Conservation (phyloP, 257 asterid genomes). For the Forsythia suspensa region DNA sequence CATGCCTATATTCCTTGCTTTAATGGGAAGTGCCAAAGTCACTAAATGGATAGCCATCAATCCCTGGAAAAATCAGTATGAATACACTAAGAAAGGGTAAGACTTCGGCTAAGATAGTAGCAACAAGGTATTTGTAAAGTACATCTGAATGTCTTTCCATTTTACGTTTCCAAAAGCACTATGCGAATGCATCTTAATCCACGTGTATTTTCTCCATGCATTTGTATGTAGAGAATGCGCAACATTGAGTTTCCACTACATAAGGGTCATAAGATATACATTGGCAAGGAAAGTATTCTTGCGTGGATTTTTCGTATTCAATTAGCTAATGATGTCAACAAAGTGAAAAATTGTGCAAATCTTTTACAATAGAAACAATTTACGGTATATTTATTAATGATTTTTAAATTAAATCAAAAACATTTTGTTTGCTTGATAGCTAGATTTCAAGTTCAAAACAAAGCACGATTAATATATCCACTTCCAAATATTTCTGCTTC, state of each 20-base stretch:
- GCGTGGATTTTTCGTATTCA: background rate
- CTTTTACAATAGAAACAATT: slow-evolving; percentile 6
- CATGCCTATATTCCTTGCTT: background rate
- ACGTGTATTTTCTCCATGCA: background rate
- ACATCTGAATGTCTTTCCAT: background rate
- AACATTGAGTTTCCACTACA: background rate
- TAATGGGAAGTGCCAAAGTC: background rate
- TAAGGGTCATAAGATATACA: background rate
- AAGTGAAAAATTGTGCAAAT: slow-evolving; percentile 1
- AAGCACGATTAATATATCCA: background rate
- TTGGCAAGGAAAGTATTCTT: background rate
- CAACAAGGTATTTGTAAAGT: background rate
- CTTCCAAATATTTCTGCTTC: background rate
- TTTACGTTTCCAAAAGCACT: background rate
- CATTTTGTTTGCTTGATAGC: slow-evolving; percentile 2
- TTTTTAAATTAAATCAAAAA: background rate
- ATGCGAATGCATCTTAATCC: slow-evolving; percentile 7
- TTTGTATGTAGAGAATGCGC: background rate
- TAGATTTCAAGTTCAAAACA: background rate
- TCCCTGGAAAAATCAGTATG: background rate
- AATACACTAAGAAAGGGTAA: background rate
- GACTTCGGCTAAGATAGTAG: background rate
- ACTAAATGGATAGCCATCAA: background rate
- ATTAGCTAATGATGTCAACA: background rate
- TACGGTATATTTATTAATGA: background rate